Evolutionary conservation across 2,329 filamentous ascomycete genomes (phyloP), one percentile per base, ranked within the genome.

Genomic region (Elsinoe ampelina): DNA sequence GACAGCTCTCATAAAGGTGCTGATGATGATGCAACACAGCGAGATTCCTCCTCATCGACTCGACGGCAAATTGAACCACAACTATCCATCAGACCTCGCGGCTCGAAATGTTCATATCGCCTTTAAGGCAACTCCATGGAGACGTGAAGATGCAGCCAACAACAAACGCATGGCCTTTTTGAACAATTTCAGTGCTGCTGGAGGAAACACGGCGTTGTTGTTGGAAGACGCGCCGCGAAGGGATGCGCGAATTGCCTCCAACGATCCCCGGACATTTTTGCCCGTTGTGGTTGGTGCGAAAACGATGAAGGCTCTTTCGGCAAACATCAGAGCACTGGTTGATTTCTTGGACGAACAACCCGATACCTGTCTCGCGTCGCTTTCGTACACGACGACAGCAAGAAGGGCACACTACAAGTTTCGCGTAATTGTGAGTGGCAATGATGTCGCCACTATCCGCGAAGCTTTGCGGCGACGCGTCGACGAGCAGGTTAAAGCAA

Each of bases 361-460:
- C 2, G 30, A 35, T 70, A 82, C 6, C 64, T 68, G 10, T 1
- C 65, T 86, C 11, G 72, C 77, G 1, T 73, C 80, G 58, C 69
- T 88, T 1, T 78, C 84, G 0, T 88, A 87, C 68, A 85, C 82
- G 1, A 83, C 81, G 0, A 87, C 84, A 3, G 86, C 85, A 11
- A 68, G 76, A 30, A 71, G 75, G 2, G 65, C 68, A 8, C 75
- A 77, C 54, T 72, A 77, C 60, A 65, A 61, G 36, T 67, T 68
- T 60, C 68, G 73, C 10, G 62, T 68, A 4, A 64, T 68, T 2
- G 62, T 71, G 32, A 59, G 63, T 5, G 67, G 64, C 1, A 60
- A 67, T 11, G 65, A 65, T 17, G 43, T 70, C 3, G 47, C 61
- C 3, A 63, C 68, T 15, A 58, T 73, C 3, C 62, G 65, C 30